Percentiles rank a stretch among this genome's conserved stretches.
These are phyloP conservation scores for Arabidopsis arenosa DNA, from an alignment of 345 rosid genomes.

Conservation along the genomic window DNA sequence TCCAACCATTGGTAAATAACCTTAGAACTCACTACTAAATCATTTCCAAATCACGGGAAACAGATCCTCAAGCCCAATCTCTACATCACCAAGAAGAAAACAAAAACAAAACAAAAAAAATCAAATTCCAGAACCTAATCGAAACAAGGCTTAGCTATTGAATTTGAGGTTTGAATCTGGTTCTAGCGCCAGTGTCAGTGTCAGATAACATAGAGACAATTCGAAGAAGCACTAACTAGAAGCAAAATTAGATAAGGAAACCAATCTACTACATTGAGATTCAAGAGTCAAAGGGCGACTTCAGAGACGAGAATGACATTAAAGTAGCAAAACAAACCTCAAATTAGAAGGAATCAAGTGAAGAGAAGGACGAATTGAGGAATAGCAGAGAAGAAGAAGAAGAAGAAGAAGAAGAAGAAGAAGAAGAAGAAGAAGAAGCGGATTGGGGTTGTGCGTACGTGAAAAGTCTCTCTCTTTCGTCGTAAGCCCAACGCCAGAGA, in stretches of 20 bases:
- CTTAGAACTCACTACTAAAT: slow-evolving; percentile 37
- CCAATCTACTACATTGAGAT: slow-evolving; percentile 10
- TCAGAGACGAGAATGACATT: slow-evolving; percentile 13
- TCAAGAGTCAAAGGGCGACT: slow-evolving; percentile 19
- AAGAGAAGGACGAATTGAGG: slow-evolving; percentile 14
- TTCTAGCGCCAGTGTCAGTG: not conserved
- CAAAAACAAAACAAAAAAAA: too few relatives aligned
- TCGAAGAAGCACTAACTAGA: not conserved
- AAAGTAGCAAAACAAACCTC: slow-evolving; percentile 4
- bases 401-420: too few relatives aligned
- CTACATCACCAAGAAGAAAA: slow-evolving; percentile 1
- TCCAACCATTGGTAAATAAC: slow-evolving; percentile 56
- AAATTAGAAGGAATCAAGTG: not conserved
- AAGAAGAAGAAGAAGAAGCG: slow-evolving; percentile 30
- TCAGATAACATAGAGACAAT: not conserved
- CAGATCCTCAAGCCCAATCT: slow-evolving; percentile 11
- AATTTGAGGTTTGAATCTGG: slow-evolving; percentile 6
- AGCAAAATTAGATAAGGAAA: not conserved
- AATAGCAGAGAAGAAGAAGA: slow-evolving; percentile 13
- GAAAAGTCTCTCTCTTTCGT: slow-evolving; percentile 2
- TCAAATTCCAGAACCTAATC: slow-evolving; percentile 16
- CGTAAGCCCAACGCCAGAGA: slow-evolving; percentile 13
- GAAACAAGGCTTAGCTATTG: slow-evolving; percentile 5
- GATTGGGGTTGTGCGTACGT: slow-evolving; percentile 55
- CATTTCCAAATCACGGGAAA: slow-evolving; percentile 32